These are phyloP conservation scores for Bruguiera gymnorhiza DNA, from an alignment of 345 rosid species.

Conservation along the genomic window DNA sequence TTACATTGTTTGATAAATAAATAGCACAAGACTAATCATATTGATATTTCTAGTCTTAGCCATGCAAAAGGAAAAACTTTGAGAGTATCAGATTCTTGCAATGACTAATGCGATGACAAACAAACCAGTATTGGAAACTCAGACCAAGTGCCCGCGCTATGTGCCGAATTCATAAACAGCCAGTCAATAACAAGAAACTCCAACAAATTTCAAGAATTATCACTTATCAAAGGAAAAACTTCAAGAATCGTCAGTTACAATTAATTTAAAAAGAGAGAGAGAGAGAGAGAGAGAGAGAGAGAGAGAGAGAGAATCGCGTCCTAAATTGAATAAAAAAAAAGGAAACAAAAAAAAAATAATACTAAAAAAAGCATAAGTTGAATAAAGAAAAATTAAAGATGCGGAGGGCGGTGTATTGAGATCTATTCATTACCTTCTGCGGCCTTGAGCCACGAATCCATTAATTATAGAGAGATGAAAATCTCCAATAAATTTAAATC, in stretches of 20 bases:
- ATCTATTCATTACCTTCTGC: slow-evolving; percentile 72
- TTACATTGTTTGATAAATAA: not conserved
- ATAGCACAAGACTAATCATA: not conserved
- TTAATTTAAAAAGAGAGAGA: no score
- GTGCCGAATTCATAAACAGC: no score
- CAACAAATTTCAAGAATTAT: no score
- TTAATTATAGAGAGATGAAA: slow-evolving; percentile 19
- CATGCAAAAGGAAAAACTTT: not conserved
- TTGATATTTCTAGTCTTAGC: no score
- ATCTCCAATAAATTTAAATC: not conserved
- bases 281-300: no score
- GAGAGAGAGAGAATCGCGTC: no score
- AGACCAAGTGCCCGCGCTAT: no score
- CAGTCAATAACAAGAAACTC: no score
- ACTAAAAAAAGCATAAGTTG: not conserved
- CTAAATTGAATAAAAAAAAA: not conserved
- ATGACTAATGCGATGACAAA: not conserved
- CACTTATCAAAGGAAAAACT: no score
- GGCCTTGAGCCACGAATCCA: slow-evolving; percentile 98
- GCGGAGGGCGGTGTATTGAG: not conserved
- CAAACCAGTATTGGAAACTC: no score
- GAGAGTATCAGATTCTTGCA: not conserved
- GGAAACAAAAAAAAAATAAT: not conserved
- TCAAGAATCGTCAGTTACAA: no score
- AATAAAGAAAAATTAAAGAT: not conserved